phyloP scores from a whole-genome alignment of 148 eudicot genomes.

The Heliamphora exappendiculata region DNA sequence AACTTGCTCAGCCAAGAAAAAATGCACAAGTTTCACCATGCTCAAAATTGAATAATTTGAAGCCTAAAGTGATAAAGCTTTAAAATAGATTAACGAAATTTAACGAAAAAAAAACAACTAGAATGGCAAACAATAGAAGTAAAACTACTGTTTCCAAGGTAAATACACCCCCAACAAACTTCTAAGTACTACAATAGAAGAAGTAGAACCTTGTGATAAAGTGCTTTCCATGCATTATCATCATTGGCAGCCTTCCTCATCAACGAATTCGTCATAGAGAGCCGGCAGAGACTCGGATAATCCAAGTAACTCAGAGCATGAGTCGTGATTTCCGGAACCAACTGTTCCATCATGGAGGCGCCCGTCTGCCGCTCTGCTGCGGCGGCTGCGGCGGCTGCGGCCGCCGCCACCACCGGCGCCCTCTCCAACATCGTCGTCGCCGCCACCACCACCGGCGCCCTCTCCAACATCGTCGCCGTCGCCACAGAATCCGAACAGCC shows the following conservation, averaged over 20 bases:
- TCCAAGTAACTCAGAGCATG: constrained; percentile 91
- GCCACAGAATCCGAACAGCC: too few species aligned
- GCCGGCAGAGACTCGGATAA: constrained; percentile 78
- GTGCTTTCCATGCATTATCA: constrained; percentile 96
- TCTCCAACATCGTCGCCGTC: constrained; percentile 13
- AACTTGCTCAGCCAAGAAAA: neutral
- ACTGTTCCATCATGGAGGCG: constrained; percentile 93
- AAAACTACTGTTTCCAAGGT: too few species aligned
- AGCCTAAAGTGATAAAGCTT: neutral
- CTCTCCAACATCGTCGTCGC: constrained; percentile 34
- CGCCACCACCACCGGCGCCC: constrained; percentile 8
- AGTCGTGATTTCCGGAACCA: constrained; percentile 91
- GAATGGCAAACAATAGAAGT: neutral
- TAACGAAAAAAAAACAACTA: neutral
- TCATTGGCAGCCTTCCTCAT: constrained; percentile 97
- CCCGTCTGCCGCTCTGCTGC: constrained; percentile 51
- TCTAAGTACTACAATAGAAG: neutral
- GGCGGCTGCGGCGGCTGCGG: too few species aligned
- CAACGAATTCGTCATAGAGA: constrained; percentile 84
- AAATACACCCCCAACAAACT: too few species aligned
- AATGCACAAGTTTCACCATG: neutral
- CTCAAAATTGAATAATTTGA: neutral
- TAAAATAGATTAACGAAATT: neutral
- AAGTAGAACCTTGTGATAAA: constrained; percentile 68
- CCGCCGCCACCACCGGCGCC: constrained; percentile 16